These are phyloP conservation scores for Gymnopus androsaceus DNA, from an alignment of 1,284 basidiomycete genomes.

Conservation along the genomic window DNA sequence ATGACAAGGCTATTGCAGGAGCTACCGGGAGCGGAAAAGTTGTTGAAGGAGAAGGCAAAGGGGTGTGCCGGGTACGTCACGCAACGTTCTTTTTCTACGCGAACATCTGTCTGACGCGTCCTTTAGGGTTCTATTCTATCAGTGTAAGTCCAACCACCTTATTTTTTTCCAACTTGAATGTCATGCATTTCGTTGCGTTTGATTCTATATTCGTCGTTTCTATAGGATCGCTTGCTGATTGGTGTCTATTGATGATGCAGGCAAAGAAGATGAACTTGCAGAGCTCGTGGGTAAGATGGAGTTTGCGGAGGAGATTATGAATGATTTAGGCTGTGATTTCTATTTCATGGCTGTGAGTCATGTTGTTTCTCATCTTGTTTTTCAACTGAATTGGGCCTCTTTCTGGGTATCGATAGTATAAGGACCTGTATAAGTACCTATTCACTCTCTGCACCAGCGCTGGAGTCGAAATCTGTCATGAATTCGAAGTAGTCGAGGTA, in stretches of 20 bases:
- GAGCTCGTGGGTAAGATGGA: slow-evolving; percentile 12
- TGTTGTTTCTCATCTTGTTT: not conserved
- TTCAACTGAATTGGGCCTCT: not conserved
- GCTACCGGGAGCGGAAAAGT: slow-evolving; percentile 1
- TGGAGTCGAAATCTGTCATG: slow-evolving; percentile 3
- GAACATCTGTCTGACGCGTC: too few species aligned
- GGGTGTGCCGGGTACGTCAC: slow-evolving; percentile 13
- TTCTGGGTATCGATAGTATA: slow-evolving; percentile 3
- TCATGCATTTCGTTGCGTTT: too few species aligned
- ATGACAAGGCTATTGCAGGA: slow-evolving; percentile 14
- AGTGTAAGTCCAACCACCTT: slow-evolving; percentile 6
- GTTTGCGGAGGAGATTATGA: slow-evolving; percentile 13
- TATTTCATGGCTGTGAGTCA: slow-evolving; percentile 10
- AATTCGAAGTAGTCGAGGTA: slow-evolving; percentile 3
- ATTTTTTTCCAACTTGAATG: too few species aligned
- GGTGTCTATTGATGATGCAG: not conserved
- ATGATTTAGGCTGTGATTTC: slow-evolving; percentile 8
- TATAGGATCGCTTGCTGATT: too few species aligned
- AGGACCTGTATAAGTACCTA: slow-evolving; percentile 4
- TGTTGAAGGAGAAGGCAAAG: slow-evolving; percentile 9
- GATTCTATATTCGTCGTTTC: too few species aligned
- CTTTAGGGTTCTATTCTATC: slow-evolving; percentile 2
- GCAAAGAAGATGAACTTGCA: not conserved
- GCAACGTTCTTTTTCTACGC: too few species aligned
- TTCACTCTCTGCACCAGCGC: not conserved